phyloP scores from a whole-genome alignment of 2,329 filamentous ascomycete genomes.

The Ceratocystis alfenasii region DNA sequence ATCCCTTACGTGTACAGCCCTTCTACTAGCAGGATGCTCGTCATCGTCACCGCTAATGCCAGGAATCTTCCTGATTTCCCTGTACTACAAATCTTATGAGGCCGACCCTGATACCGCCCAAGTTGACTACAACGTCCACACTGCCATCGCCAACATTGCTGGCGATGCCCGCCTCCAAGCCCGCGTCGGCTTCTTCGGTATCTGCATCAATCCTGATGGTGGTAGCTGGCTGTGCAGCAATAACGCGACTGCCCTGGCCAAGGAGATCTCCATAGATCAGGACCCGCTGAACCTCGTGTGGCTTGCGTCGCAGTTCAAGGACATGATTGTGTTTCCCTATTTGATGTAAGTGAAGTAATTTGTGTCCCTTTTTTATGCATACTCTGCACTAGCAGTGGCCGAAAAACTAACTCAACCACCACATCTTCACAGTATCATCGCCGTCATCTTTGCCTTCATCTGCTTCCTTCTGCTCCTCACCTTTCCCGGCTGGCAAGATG shows the following conservation, averaged over 20 bases:
- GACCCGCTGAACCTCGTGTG: constrained; percentile 95
- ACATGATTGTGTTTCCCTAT: constrained; percentile 96
- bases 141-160: constrained; percentile 81
- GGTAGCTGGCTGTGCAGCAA: constrained; percentile 92
- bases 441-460: constrained; percentile 92
- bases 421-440: constrained; percentile 62
- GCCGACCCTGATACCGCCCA: constrained; percentile 74
- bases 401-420: neutral
- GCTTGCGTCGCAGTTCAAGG: constrained; percentile 94
- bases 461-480: constrained; percentile 91
- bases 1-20: constrained; percentile 43
- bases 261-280: constrained; percentile 79
- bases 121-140: constrained; percentile 77
- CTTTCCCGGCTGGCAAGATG: constrained; percentile 92
- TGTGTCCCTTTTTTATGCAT: neutral
- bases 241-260: constrained; percentile 86
- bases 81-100: constrained; percentile 85
- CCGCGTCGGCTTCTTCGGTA: constrained; percentile 93
- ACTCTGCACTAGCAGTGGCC: no score
- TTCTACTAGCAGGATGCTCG: constrained; percentile 88
- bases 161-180: constrained; percentile 74
- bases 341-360: constrained; percentile 56
- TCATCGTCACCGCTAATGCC: constrained; percentile 92
- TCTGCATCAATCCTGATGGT: constrained; percentile 85
- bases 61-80: constrained; percentile 91